Conservation (phyloP, 495 filamentous ascomycete species). For the Platismatia glauca region DNA sequence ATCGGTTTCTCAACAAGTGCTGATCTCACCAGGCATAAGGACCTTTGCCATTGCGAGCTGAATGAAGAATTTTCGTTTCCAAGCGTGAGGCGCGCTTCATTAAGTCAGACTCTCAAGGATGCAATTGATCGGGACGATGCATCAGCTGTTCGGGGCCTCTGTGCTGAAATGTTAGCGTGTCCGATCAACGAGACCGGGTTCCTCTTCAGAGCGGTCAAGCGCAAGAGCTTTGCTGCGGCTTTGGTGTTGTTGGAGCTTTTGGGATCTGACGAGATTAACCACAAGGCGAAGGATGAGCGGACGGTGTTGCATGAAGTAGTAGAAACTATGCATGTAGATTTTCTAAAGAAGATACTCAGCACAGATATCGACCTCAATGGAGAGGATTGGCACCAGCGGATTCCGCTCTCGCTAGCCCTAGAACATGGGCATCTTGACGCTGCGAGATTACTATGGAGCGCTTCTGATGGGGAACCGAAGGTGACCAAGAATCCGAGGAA, state of each 20-base stretch:
- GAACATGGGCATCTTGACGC: not conserved
- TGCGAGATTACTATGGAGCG: not conserved
- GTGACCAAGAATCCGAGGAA: not conserved
- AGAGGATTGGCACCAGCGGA: not conserved
- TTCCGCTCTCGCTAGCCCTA: not conserved
- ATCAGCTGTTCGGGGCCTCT: conserved; percentile 8
- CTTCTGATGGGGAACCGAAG: not conserved
- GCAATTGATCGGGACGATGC: conserved; percentile 14
- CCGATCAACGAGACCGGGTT: conserved; percentile 2
- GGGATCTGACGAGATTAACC: not conserved
- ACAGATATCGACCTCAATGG: not conserved
- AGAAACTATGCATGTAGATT: not conserved
- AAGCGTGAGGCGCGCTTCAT: not conserved
- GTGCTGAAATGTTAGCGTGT: not conserved
- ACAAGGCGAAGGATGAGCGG: not conserved
- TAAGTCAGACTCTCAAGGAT: conserved; percentile 7
- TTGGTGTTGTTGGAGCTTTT: conserved; percentile 6
- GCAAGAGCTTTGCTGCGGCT: not conserved
- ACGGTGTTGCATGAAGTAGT: conserved; percentile 12
- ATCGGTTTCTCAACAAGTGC: conserved; percentile 1
- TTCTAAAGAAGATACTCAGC: not conserved
- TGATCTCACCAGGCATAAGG: conserved; percentile 3
- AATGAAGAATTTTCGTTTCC: conserved; percentile 2
- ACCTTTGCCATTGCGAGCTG: not conserved
- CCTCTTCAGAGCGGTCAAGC: conserved; percentile 1